Conservation (phyloP, 352 stramenopile genomes). For the Phytophthora cryptogea region DNA sequence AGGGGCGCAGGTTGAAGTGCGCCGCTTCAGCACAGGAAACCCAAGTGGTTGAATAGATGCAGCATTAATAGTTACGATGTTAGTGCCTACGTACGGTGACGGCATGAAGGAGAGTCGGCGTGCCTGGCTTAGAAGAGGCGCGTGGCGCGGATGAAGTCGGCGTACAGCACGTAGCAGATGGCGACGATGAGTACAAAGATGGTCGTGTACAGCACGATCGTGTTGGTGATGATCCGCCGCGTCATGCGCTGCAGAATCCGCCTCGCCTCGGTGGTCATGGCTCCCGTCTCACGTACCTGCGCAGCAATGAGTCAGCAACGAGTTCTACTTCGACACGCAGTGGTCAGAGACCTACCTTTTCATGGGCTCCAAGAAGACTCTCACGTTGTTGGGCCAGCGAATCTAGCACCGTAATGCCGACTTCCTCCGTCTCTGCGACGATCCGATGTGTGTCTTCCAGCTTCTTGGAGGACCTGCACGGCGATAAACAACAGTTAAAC, state of each 20-base stretch:
- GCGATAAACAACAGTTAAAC: background rate
- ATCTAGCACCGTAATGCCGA: constrained; percentile 74
- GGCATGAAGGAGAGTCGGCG: background rate
- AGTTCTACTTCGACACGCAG: background rate
- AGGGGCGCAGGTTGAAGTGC: constrained; percentile 19
- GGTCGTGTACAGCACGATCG: constrained; percentile 78
- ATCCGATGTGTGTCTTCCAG: constrained; percentile 73
- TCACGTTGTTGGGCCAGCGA: constrained; percentile 73
- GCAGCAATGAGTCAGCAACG: constrained; percentile 7
- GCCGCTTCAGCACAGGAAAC: background rate
- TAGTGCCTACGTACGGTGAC: background rate
- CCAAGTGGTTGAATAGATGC: background rate
- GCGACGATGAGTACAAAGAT: constrained; percentile 68
- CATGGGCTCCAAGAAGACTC: constrained; percentile 64
- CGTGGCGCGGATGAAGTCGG: constrained; percentile 65
- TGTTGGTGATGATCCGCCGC: constrained; percentile 78
- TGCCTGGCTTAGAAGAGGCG: constrained; percentile 23
- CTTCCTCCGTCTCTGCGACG: constrained; percentile 66
- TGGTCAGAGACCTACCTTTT: constrained; percentile 44
- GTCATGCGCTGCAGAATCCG: constrained; percentile 79
- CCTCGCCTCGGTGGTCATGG: constrained; percentile 64
- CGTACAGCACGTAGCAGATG: constrained; percentile 80
- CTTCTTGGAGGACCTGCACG: constrained; percentile 56
- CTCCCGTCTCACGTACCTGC: constrained; percentile 76
- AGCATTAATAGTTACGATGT: constrained; percentile 1